phyloP scores from a whole-genome alignment of 495 filamentous ascomycete genomes.

The Tuber indicum region DNA sequence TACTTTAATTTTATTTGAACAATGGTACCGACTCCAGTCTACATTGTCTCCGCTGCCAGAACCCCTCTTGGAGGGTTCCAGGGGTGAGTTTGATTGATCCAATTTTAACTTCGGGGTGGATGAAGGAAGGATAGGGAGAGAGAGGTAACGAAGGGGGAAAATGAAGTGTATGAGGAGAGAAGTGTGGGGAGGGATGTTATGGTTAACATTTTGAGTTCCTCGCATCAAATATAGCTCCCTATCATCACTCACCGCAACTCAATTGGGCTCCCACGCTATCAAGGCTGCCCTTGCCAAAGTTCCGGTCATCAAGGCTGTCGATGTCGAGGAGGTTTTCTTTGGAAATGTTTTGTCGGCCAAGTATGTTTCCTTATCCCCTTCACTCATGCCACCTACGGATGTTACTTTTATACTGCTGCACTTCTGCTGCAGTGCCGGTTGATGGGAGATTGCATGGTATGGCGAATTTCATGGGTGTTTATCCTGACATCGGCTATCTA shows the following conservation, averaged over 20 bases:
- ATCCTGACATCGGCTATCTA: conserved; percentile 5
- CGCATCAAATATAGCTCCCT: conserved; percentile 56
- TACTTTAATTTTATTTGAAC: not conserved
- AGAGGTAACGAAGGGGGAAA: not conserved
- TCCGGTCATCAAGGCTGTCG: conserved; percentile 71
- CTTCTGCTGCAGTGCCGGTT: not conserved
- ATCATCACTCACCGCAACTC: conserved; percentile 72
- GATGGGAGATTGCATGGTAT: not conserved
- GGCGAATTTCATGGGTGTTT: conserved; percentile 6
- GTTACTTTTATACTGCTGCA: not conserved
- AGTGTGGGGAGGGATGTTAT: conserved; percentile 16
- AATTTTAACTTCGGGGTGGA: not conserved
- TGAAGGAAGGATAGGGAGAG: not conserved
- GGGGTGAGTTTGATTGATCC: conserved; percentile 55
- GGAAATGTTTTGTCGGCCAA: conserved; percentile 96
- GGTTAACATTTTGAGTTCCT: conserved; percentile 19
- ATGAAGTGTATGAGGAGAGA: not conserved
- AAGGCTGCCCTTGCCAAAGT: conserved; percentile 83
- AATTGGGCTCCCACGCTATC: conserved; percentile 86
- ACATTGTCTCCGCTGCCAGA: conserved; percentile 86
- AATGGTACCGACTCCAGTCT: conserved; percentile 50
- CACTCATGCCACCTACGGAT: not conserved
- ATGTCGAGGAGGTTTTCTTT: conserved; percentile 94
- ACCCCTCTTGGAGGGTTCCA: conserved; percentile 91
- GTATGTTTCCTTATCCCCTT: conserved; percentile 49